A percentile compares a stretch with the other conserved stretches of the same genome.
These are phyloP conservation scores for Tubosaeta sp. DNA, from an alignment of 768 basidiomycete species.

Conservation along the genomic window DNA sequence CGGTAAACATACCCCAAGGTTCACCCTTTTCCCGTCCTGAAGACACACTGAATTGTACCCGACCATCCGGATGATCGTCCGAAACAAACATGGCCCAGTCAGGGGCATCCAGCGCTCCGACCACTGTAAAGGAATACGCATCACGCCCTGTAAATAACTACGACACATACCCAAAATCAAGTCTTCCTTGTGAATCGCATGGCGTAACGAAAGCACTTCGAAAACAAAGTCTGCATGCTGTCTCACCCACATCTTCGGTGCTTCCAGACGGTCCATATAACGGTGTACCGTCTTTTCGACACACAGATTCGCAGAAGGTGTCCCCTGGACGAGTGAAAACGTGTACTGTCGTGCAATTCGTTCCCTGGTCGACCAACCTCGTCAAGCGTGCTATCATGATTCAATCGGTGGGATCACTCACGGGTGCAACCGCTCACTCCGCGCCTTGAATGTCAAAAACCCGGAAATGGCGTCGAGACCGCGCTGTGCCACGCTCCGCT, in stretches of 20 bases:
- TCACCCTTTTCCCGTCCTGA: conserved; percentile 44
- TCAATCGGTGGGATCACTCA: conserved; percentile 24
- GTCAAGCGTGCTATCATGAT: neutral
- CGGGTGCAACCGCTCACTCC: conserved; percentile 35
- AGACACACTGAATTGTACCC: conserved; percentile 72
- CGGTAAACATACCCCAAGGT: conserved; percentile 73
- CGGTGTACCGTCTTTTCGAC: conserved; percentile 68
- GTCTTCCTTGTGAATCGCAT: conserved; percentile 55
- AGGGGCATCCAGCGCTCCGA: conserved; percentile 66
- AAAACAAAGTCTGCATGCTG: conserved; percentile 63
- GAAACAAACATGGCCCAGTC: conserved; percentile 77
- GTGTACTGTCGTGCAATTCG: conserved; percentile 49
- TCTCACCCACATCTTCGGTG: conserved; percentile 71
- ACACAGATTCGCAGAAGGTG: conserved; percentile 62
- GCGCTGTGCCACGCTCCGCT: conserved; percentile 54
- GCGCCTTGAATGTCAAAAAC: conserved; percentile 42
- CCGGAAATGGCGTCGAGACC: conserved; percentile 52
- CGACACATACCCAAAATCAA: conserved; percentile 42
- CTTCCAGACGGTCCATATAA: conserved; percentile 58
- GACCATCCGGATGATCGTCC: conserved; percentile 59
- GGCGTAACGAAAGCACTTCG: conserved; percentile 43
- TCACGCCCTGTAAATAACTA: neutral
- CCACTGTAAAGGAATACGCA: conserved; percentile 35
- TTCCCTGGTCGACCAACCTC: conserved; percentile 30
- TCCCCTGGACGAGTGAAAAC: conserved; percentile 58